These are phyloP conservation scores for Vararia minispora DNA, from an alignment of 768 basidiomycete species.

Conservation along the genomic window DNA sequence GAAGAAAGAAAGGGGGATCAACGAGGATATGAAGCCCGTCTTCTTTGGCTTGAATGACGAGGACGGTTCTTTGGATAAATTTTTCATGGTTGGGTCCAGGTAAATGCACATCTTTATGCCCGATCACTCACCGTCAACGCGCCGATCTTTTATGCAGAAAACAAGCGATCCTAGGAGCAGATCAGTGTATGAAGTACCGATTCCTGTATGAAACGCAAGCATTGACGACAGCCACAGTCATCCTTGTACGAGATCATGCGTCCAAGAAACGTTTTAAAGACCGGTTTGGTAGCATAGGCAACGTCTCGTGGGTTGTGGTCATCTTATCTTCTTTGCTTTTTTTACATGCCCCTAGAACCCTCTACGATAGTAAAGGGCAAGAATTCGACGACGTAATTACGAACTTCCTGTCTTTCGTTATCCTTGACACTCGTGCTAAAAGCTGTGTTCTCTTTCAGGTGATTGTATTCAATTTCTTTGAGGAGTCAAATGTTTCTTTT, in stretches of 20 bases:
- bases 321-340: not conserved
- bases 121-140: not conserved
- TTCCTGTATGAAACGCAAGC: too few relatives aligned
- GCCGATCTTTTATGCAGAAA: slow-evolving; percentile 4
- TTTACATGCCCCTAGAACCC: slow-evolving; percentile 21
- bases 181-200: slow-evolving; percentile 17
- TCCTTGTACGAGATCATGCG: slow-evolving; percentile 23
- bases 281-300: slow-evolving; percentile 19
- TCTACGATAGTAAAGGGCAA: slow-evolving; percentile 55
- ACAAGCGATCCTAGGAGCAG: slow-evolving; percentile 18
- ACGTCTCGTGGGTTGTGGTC: slow-evolving; percentile 10
- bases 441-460: slow-evolving; percentile 30
- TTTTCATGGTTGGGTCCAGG: slow-evolving; percentile 22
- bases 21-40: slow-evolving; percentile 19
- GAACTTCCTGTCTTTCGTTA: not conserved
- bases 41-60: slow-evolving; percentile 21
- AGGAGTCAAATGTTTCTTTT: slow-evolving; percentile 37
- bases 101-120: too few relatives aligned
- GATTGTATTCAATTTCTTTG: slow-evolving; percentile 57
- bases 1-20: slow-evolving; percentile 19
- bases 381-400: slow-evolving; percentile 46
- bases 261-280: slow-evolving; percentile 18
- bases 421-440: too few relatives aligned
- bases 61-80: slow-evolving; percentile 22
- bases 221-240: too few relatives aligned